phyloP scores from a whole-genome alignment of 1,284 basidiomycete species.

The Ceratobasidium sp. region DNA sequence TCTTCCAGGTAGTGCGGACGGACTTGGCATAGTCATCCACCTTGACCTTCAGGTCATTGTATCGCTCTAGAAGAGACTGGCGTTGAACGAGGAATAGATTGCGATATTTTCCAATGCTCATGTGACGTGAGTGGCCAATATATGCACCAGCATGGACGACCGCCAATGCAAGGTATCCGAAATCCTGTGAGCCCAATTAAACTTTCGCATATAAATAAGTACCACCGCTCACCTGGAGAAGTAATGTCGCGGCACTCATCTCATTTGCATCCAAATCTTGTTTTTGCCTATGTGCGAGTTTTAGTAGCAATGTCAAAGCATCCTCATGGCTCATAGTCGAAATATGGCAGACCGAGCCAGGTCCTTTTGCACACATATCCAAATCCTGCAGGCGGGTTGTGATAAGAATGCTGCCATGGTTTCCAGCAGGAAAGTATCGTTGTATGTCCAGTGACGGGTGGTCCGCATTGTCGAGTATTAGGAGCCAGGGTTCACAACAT shows the following conservation, averaged over 20 bases:
- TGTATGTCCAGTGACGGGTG: not conserved
- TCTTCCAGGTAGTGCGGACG: conserved; percentile 1
- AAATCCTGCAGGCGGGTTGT: not conserved
- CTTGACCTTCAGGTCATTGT: not conserved
- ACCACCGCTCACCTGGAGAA: not conserved
- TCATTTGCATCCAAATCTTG: not conserved
- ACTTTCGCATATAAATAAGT: not conserved
- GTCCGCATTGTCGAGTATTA: conserved; percentile 12
- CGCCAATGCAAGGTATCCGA: not conserved
- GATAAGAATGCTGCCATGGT: conserved; percentile 3
- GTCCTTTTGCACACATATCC: not conserved
- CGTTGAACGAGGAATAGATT: too few relatives aligned
- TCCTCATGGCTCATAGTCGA: not conserved
- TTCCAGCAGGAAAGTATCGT: not conserved
- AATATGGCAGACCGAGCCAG: not conserved
- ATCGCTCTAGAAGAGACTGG: too few relatives aligned
- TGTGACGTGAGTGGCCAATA: not conserved
- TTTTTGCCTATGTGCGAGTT: not conserved
- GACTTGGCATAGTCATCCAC: conserved; percentile 10
- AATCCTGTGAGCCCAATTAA: not conserved
- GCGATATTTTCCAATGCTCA: not conserved
- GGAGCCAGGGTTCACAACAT: not conserved
- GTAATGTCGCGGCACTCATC: not conserved
- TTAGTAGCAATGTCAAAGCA: not conserved
- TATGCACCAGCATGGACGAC: not conserved